Percentiles rank a stretch among this genome's conserved stretches.
These are phyloP conservation scores for Metarhizium guizhouense DNA, from an alignment of 2,329 filamentous ascomycete genomes.

Conservation along the genomic window DNA sequence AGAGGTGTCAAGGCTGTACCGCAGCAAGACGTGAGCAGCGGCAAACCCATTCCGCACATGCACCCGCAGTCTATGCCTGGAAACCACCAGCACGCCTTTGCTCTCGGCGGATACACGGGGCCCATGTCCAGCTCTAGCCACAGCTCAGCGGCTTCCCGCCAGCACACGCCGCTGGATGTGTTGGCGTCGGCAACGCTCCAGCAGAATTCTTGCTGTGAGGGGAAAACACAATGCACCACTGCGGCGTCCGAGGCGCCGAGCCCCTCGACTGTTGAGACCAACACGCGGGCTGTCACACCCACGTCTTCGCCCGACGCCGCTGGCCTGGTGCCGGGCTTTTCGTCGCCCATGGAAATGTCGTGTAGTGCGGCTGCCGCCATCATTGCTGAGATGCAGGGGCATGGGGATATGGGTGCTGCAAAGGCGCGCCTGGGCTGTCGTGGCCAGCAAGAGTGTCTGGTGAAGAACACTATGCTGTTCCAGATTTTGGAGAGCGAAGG, in stretches of 20 bases:
- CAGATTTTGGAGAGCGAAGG: constrained; percentile 20
- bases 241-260: constrained; percentile 15
- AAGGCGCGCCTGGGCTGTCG: constrained; percentile 22
- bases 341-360: constrained; percentile 24
- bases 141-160: not conserved
- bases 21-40: not conserved
- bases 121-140: not conserved
- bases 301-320: constrained; percentile 10
- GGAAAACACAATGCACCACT: constrained; percentile 13
- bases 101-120: not conserved
- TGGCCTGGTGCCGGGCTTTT: constrained; percentile 5
- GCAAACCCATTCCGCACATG: too few relatives aligned
- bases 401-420: constrained; percentile 17
- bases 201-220: constrained; percentile 15
- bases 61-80: not conserved
- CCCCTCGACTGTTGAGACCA: constrained; percentile 12
- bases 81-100: not conserved
- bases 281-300: constrained; percentile 13
- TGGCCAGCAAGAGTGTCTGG: constrained; percentile 18
- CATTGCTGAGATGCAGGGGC: constrained; percentile 30
- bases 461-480: constrained; percentile 26
- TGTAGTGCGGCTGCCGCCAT: constrained; percentile 26
- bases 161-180: constrained; percentile 22
- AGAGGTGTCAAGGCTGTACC: not conserved
- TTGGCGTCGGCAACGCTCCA: constrained; percentile 27